A percentile compares a stretch with the other conserved stretches of the same genome.
Conservation (phyloP, 2,329 filamentous ascomycete genomes). For the Penicillium sp. region DNA sequence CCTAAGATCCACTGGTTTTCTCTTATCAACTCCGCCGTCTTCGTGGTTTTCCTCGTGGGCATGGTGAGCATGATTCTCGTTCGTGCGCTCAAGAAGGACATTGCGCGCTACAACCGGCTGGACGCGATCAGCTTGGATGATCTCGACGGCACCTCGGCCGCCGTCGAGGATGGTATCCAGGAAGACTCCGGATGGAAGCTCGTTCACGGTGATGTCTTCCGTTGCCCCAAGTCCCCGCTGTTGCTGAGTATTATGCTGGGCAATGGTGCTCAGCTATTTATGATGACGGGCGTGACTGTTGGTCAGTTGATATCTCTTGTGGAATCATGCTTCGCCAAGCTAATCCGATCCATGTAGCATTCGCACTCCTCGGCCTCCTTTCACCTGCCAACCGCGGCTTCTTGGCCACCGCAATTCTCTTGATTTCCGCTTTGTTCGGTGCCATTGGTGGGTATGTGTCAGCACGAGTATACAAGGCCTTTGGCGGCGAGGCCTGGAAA, state of each 20-base stretch:
- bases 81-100: slow-evolving; percentile 87
- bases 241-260: slow-evolving; percentile 84
- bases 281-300: slow-evolving; percentile 95
- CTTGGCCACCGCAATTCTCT: slow-evolving; percentile 85
- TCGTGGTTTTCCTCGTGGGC: slow-evolving; percentile 85
- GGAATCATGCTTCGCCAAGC: background rate
- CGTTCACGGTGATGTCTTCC: slow-evolving; percentile 96
- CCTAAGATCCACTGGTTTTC: slow-evolving; percentile 99
- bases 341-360: slow-evolving; percentile 48
- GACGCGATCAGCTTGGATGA: slow-evolving; percentile 90
- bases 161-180: slow-evolving; percentile 85
- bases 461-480: slow-evolving; percentile 87
- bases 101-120: slow-evolving; percentile 91
- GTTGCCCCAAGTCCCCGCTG: slow-evolving; percentile 76
- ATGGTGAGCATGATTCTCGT: slow-evolving; percentile 92
- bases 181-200: slow-evolving; percentile 99
- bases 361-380: slow-evolving; percentile 89
- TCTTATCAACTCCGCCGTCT: slow-evolving; percentile 90
- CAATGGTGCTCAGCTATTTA: slow-evolving; percentile 93
- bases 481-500: slow-evolving; percentile 92
- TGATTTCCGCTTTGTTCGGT: slow-evolving; percentile 89
- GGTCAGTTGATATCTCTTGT: slow-evolving; percentile 36
- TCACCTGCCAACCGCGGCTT: slow-evolving; percentile 95
- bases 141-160: slow-evolving; percentile 70
- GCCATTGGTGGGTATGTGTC: slow-evolving; percentile 91